Evolutionary conservation across 371 early-diverging fungal genomes (phyloP).

Genomic region (Mucor piriformis): DNA sequence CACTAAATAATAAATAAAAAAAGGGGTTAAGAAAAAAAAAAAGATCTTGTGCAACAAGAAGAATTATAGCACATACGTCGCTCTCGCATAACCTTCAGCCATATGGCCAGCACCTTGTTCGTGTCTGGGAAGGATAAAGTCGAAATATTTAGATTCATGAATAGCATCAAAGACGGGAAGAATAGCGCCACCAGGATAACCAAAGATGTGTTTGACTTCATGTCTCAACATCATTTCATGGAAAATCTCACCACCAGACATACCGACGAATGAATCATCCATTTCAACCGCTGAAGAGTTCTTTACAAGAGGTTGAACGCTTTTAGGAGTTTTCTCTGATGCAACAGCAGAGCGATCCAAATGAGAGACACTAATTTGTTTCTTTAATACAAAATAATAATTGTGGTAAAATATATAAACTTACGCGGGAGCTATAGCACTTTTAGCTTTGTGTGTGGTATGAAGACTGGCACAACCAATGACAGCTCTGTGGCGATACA

Average conservation of each 20-base stretch:
- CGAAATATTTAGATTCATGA: slow-evolving; percentile 91
- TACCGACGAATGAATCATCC: slow-evolving; percentile 86
- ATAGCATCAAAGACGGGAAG: slow-evolving; percentile 98
- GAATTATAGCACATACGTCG: slow-evolving; percentile 58
- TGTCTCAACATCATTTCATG: slow-evolving; percentile 98
- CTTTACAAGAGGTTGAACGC: slow-evolving; percentile 31
- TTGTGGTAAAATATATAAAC: neutral
- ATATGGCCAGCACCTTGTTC: slow-evolving; percentile 99
- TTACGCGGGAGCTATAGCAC: slow-evolving; percentile 28
- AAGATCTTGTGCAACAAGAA: neutral
- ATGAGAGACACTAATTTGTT: slow-evolving; percentile 15
- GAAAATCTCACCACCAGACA: slow-evolving; percentile 97
- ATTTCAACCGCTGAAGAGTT: slow-evolving; percentile 32
- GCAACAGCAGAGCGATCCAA: slow-evolving; percentile 26
- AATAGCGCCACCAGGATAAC: slow-evolving; percentile 97
- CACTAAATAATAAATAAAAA: slow-evolving; percentile 51
- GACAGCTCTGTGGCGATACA: slow-evolving; percentile 19
- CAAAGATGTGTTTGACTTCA: slow-evolving; percentile 91
- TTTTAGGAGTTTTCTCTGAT: slow-evolving; percentile 16
- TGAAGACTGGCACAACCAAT: slow-evolving; percentile 24
- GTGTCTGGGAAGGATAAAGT: slow-evolving; percentile 93
- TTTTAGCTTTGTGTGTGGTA: slow-evolving; percentile 26
- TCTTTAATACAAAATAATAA: neutral
- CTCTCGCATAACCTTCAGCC: slow-evolving; percentile 97
- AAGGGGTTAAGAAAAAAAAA: slow-evolving; percentile 8